Percentiles rank a stretch among this genome's conserved stretches.
Evolutionary conservation across 371 early-diverging fungal genomes (phyloP).

Genomic region (Apophysomyces trapeziformis): DNA sequence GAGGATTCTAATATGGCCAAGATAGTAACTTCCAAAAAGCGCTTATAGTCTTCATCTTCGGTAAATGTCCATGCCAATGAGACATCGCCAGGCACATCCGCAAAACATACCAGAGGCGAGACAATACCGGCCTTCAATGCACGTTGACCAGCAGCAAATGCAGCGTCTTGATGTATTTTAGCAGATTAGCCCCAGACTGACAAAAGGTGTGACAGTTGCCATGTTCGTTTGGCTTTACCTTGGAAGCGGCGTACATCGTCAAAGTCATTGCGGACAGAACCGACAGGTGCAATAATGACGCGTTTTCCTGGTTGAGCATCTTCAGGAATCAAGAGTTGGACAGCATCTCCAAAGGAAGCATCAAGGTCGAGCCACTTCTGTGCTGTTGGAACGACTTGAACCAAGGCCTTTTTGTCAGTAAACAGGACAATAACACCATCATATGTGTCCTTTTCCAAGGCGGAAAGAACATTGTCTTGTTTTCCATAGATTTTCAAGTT

Average conservation of each 20-base stretch:
- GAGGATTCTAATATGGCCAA: slow-evolving; percentile 73
- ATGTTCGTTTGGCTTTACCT: slow-evolving; percentile 31
- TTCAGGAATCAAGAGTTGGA: slow-evolving; percentile 42
- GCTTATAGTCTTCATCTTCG: slow-evolving; percentile 59
- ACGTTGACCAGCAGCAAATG: slow-evolving; percentile 66
- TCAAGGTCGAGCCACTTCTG: slow-evolving; percentile 38
- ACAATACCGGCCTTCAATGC: slow-evolving; percentile 69
- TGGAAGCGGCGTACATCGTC: slow-evolving; percentile 84
- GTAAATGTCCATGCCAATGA: slow-evolving; percentile 35
- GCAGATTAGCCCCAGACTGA: neutral
- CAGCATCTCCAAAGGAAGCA: slow-evolving; percentile 41
- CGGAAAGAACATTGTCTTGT: neutral
- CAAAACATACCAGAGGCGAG: slow-evolving; percentile 65
- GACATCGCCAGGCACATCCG: slow-evolving; percentile 44
- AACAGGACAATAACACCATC: slow-evolving; percentile 50
- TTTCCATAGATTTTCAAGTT: neutral
- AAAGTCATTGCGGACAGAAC: slow-evolving; percentile 70
- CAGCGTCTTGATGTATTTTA: slow-evolving; percentile 50
- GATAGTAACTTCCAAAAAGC: slow-evolving; percentile 74
- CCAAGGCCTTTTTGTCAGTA: slow-evolving; percentile 37
- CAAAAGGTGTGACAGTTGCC: neutral
- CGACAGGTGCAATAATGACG: slow-evolving; percentile 75
- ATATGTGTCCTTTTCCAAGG: slow-evolving; percentile 17
- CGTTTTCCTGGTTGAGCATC: slow-evolving; percentile 58
- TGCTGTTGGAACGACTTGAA: slow-evolving; percentile 25